Base-by-base conservation (phyloP, 192 early-diverging fungal genomes). In the Coemansia sp. region DNA sequence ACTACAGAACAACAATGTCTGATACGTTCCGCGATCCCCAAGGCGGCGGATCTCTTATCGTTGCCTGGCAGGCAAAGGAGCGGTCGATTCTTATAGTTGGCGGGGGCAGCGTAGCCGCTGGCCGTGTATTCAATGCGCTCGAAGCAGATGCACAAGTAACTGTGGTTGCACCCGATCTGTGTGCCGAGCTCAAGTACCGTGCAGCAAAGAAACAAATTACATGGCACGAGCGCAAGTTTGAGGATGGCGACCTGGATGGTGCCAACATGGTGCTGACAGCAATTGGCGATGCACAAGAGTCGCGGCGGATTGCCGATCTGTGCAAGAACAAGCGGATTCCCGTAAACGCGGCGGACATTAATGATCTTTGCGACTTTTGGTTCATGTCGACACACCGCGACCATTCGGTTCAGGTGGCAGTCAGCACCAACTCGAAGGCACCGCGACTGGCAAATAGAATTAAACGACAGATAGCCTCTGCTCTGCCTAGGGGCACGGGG, bases 291-390 rank as follows among this genome's bases (percentile, higher is more conserved):
- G 88, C 49, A 9, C 84, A 85, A 6, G 90, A 89, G 70, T 90
- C 89, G 7, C 70, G 84, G 8, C 76, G 88, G 16, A 94, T 95
- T 56, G 90, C 88, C 42, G 45, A 74, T 17, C 68, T 89, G 13
- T 90, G 90, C 72, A 77, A 86, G 43, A 53, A 63, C 44, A 84
- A 74, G 39, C 83, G 90, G n/a, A 94, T 95, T 38, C 94, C 94
- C 5, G 93, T 96, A 25, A 96, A 98, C 69, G 93, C 92, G 19
- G 94, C 95, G 0, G 95, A 96, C 69, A 90, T 96, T 38, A 94
- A 94, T 19, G 88, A 90, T 10, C 71, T 92, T 65, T 98, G 94
- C 71, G 93, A 95, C 67, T 98, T 98, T 79, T 96, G 91, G 79
- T 95, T 98, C 77, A 92, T 94, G 83, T 91, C 92, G 39, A 89